These are phyloP conservation scores for Betula pendula DNA, from an alignment of 306 rosid species.

Conservation along the genomic window DNA sequence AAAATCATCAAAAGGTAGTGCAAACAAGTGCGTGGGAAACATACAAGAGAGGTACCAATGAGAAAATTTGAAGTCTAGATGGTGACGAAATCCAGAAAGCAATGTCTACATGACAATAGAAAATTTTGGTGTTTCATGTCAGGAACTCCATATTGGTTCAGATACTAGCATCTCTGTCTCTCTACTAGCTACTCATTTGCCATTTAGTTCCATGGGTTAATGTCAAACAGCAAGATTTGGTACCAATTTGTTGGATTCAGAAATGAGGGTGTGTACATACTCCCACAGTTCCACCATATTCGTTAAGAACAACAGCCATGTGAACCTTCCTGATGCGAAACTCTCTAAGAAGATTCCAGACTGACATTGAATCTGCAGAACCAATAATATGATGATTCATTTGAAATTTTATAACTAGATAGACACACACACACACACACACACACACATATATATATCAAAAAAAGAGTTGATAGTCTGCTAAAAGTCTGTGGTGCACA, in stretches of 20 bases:
- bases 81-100: not conserved
- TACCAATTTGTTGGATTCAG: slow-evolving; percentile 17
- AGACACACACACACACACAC: not conserved
- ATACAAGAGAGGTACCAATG: not conserved
- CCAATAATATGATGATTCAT: slow-evolving; percentile 29
- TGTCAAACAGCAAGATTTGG: slow-evolving; percentile 27
- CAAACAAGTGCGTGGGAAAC: not conserved
- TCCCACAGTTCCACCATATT: slow-evolving; percentile 99
- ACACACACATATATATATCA: no score
- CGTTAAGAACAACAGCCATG: slow-evolving; percentile 99
- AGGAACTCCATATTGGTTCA: not conserved
- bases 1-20: not conserved
- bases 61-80: not conserved
- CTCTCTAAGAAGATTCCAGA: slow-evolving; percentile 99
- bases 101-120: not conserved
- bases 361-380: slow-evolving; percentile 97
- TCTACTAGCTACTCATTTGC: slow-evolving; percentile 4
- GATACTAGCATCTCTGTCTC: not conserved
- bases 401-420: slow-evolving; percentile 10
- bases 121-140: not conserved
- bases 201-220: slow-evolving; percentile 15
- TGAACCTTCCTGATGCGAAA: slow-evolving; percentile 97
- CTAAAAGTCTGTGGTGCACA: slow-evolving; percentile 12
- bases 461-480: slow-evolving; percentile 8
- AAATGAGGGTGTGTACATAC: slow-evolving; percentile 48